phyloP scores from a whole-genome alignment of 495 filamentous ascomycete species.

The Bacidia rubella region DNA sequence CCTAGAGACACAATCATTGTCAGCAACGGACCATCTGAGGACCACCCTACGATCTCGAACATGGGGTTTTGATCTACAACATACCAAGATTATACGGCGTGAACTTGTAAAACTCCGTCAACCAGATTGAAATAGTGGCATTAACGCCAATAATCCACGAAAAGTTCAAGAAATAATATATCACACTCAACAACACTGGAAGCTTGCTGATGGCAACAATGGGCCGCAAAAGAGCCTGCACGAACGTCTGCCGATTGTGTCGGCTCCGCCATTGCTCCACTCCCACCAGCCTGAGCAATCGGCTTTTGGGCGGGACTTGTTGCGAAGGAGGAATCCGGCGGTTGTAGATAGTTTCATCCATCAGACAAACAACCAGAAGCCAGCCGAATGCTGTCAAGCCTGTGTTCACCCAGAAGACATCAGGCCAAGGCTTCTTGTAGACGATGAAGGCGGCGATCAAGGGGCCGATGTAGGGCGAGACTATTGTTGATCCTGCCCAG shows the following conservation, averaged over 20 bases:
- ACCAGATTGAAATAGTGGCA: constrained; percentile 43
- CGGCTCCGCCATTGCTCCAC: constrained; percentile 32
- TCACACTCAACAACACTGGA: constrained; percentile 31
- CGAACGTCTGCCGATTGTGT: constrained; percentile 29
- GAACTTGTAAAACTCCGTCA: constrained; percentile 42
- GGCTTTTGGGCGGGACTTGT: constrained; percentile 30
- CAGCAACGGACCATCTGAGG: neutral
- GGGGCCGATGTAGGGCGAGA: constrained; percentile 48
- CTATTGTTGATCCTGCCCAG: constrained; percentile 38
- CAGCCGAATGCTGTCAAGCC: constrained; percentile 35
- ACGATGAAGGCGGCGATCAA: constrained; percentile 47
- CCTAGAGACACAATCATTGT: constrained; percentile 12
- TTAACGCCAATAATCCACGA: constrained; percentile 52
- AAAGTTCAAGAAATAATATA: constrained; percentile 47
- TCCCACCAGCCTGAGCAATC: constrained; percentile 31
- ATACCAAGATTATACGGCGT: constrained; percentile 37
- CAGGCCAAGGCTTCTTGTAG: constrained; percentile 34
- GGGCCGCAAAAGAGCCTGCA: constrained; percentile 32
- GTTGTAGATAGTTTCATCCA: constrained; percentile 50
- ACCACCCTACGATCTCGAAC: no score
- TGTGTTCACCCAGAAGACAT: constrained; percentile 41
- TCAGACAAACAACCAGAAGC: constrained; percentile 34
- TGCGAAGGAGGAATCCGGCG: constrained; percentile 31
- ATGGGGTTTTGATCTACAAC: neutral
- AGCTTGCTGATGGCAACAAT: constrained; percentile 37